These are phyloP conservation scores for Hypocrella siamensis DNA, from an alignment of 2,329 filamentous ascomycete genomes.

Conservation along the genomic window DNA sequence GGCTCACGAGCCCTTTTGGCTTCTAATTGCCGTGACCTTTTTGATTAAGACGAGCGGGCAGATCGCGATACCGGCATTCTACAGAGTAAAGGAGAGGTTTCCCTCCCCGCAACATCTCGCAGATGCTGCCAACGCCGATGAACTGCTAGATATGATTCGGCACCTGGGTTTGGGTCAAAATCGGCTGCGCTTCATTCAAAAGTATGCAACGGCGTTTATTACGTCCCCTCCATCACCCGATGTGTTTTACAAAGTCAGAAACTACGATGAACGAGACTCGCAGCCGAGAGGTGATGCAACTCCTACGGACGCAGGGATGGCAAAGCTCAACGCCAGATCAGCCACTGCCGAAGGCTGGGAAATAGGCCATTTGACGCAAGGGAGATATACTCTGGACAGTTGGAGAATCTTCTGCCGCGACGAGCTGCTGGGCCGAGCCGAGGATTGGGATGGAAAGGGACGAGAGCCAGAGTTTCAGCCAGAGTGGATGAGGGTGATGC, in stretches of 20 bases:
- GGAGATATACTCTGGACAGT: conserved; percentile 71
- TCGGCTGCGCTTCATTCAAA: conserved; percentile 52
- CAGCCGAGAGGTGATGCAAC: conserved; percentile 4
- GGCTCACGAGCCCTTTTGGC: conserved; percentile 57
- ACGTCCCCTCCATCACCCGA: conserved; percentile 42
- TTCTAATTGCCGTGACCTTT: conserved; percentile 72
- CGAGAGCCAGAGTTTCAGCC: conserved; percentile 47
- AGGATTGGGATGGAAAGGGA: conserved; percentile 48
- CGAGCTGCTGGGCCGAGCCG: conserved; percentile 47
- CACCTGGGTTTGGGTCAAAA: conserved; percentile 57
- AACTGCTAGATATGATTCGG: conserved; percentile 46
- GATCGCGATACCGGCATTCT: conserved; percentile 62
- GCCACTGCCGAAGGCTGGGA: conserved; percentile 46
- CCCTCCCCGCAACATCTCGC: conserved; percentile 51
- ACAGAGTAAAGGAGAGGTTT: conserved; percentile 49
- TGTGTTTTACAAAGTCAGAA: conserved; percentile 35
- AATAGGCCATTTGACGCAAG: conserved; percentile 70
- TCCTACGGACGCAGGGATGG: neutral
- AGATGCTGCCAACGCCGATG: conserved; percentile 26
- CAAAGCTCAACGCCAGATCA: conserved; percentile 1
- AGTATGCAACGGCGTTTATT: conserved; percentile 55
- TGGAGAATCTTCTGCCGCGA: conserved; percentile 93
- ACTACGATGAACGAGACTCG: conserved; percentile 26
- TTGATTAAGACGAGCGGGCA: conserved; percentile 66
- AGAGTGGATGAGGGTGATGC: conserved; percentile 80